Base-by-base conservation (phyloP, 2,329 filamentous ascomycete species). In the Alternaria ventricosa region DNA sequence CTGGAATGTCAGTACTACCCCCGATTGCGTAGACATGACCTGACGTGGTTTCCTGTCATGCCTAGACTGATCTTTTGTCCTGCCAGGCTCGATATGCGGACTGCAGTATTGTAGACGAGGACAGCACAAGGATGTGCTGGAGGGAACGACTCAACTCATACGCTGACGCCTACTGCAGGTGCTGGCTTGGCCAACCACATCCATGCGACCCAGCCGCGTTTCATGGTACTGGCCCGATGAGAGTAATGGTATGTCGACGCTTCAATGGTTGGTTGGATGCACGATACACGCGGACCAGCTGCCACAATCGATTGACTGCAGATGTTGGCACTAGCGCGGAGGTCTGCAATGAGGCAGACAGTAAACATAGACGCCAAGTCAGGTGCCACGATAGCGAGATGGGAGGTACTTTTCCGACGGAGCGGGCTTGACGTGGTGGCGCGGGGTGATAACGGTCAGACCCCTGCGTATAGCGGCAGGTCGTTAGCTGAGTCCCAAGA, bases 391-490 rank as follows among this genome's bases (percentile, higher is more conserved):
- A 45, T n/a, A 28, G 55, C 55, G 41, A 62, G n/a, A 47, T 18
- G 49, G 47, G 41, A 51, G 46, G 28, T 20, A 30, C 47, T 28
- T 22, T 18, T 46, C n/a, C 46, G 56, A 46, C 59, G 45, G 46
- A 57, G 33, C 33, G 47, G 41, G 55, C 55, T 54, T 47, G 28
- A 41, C 28, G 55, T 54, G 55, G 56, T 57, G 55, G 55, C 46
- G 54, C 43, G 43, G 55, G 28, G 13, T 28, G 23, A 55, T 53
- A 45, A 28, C 36, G 13, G 60, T 33, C 43, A 60, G 41, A 43
- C 36, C 28, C 45, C 50, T 60, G 50, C 43, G 30, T 28, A 41
- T 44, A 43, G 6, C 30, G 45, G 33, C 59, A 51, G 45, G 50
- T 30, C 22, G 36, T 13, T 22, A 9, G 30, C 28, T 44, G 28